These are phyloP conservation scores for Colletotrichum liaoningense DNA, from an alignment of 2,329 filamentous ascomycete species.

Conservation along the genomic window DNA sequence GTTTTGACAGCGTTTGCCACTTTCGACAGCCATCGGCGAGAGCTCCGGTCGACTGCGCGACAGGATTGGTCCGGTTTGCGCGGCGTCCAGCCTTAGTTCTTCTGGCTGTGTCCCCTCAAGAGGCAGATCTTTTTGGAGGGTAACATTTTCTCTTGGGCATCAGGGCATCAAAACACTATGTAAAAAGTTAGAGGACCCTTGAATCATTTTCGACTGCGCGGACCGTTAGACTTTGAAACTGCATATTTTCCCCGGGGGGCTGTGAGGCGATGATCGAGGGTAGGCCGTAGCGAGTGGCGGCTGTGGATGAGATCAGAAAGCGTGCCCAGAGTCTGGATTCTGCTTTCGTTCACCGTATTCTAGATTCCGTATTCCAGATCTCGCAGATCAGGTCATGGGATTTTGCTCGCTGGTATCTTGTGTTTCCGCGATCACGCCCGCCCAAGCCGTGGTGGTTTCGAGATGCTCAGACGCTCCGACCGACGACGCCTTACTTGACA, in stretches of 20 bases:
- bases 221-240: neutral
- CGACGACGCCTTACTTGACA: too few species aligned
- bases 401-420: neutral
- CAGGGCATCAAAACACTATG: neutral
- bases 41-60: neutral
- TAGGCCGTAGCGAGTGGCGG: neutral
- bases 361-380: neutral
- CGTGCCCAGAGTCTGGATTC: neutral
- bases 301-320: neutral
- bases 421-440: neutral
- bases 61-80: neutral
- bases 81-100: neutral
- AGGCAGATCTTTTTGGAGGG: neutral
- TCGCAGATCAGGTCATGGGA: neutral
- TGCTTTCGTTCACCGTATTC: neutral
- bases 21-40: neutral
- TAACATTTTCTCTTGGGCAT: too few species aligned
- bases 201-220: neutral
- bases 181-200: neutral
- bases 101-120: neutral
- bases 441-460: neutral
- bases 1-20: constrained; percentile 12
- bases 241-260: neutral
- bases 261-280: neutral
- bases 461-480: neutral